Evolutionary conservation across 2,329 filamentous ascomycete genomes (phyloP), one percentile per base, ranked within the genome.

Genomic region (Calonectria fujianensis): DNA sequence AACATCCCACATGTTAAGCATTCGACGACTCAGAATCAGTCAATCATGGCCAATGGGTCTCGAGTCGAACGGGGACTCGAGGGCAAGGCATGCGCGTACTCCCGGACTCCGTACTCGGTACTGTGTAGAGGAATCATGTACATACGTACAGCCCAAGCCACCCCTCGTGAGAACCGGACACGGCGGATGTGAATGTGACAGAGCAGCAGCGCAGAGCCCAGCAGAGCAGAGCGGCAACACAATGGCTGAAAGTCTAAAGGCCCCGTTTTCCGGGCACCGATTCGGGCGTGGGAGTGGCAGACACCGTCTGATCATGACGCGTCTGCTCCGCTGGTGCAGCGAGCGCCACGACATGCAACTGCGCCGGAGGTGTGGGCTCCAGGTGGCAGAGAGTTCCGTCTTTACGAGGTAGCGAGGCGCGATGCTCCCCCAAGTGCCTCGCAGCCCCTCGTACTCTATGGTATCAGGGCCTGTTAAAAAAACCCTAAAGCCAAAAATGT

Each of bases 271-370:
- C 39, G 50, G 54, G 45, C 48, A 57, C 59, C 64, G 71, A 73
- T 70, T 69, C 50, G 59, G 65, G 50, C 57, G 57, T 27, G 31
- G 71, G 48, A 61, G 57, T 27, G 31, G 71, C 45, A 61, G n/a
- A 29, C 37, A 74, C 71, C 74, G 64, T 74, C 71, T 63, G 67
- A 80, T 66, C 79, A 81, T 81, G 80, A 81, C 80, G 80, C 80
- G 80, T 81, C 79, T 73, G 76, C 79, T 74, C 71, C 70, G 76
- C 77, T 78, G 74, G 77, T 78, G 77, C 74, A 74, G 72, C 74
- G 75, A 71, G 66, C 67, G 74, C 75, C 70, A 78, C 74, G 74
- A 68, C 77, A 77, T 78, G 76, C 74, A 70, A 64, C 66, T 69
- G 61, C 78, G 71, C 65, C 69, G 61, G 73, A 64, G 68, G 68